These are phyloP conservation scores for Yamadazyma scolyti DNA, from an alignment of 805 yeast species.

Conservation along the genomic window DNA sequence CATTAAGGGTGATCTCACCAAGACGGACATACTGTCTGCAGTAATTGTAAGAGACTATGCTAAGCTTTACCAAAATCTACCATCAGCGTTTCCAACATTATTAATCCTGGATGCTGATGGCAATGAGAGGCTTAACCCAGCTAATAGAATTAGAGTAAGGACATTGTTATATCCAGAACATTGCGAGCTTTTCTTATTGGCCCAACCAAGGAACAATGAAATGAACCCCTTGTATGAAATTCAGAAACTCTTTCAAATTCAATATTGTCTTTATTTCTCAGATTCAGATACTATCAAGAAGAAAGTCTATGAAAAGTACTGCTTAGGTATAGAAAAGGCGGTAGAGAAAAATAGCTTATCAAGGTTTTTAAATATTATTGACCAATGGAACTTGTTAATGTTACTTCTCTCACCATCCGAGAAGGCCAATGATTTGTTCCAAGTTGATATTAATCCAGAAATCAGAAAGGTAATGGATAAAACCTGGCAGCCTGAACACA, in stretches of 20 bases:
- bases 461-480: conserved; percentile 13
- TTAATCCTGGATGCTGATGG: conserved; percentile 12
- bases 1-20: conserved; percentile 16
- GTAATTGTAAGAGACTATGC: conserved; percentile 24
- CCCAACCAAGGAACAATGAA: conserved; percentile 51
- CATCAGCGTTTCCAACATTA: conserved; percentile 35
- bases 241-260: conserved; percentile 42
- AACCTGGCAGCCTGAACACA: neutral
- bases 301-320: conserved; percentile 31
- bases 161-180: conserved; percentile 42
- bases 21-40: conserved; percentile 28
- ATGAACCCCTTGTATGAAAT: conserved; percentile 64
- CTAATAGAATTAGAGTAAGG: conserved; percentile 27
- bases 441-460: conserved; percentile 20
- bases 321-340: conserved; percentile 25
- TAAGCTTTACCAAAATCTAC: conserved; percentile 30
- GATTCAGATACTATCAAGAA: conserved; percentile 28
- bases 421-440: neutral
- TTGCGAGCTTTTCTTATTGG: conserved; percentile 46
- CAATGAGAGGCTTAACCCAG: conserved; percentile 18
- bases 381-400: conserved; percentile 41
- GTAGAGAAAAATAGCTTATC: conserved; percentile 30
- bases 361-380: conserved; percentile 33
- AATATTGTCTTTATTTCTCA: conserved; percentile 37
- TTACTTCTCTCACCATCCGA: conserved; percentile 28